Base-by-base conservation (phyloP, 139 green algal species). In the Pleodorina starrii region DNA sequence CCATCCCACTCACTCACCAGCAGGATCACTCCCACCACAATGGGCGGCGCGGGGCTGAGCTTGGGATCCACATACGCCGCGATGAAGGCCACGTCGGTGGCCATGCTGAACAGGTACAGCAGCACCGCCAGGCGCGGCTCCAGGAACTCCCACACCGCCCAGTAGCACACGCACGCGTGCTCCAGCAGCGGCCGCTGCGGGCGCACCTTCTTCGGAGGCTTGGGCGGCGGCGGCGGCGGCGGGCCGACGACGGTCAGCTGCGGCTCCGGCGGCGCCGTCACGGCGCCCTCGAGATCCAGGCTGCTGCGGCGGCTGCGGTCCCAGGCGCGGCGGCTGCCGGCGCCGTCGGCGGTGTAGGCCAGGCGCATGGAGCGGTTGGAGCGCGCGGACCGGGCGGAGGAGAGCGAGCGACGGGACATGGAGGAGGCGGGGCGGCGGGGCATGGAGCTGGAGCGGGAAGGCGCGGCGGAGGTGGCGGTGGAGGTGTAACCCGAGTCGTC, bases 191-290 rank as follows among this genome's bases (percentile, higher is more conserved):
- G 80, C 23, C 59, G 57, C 59, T 60, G 40, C 40, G 50, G 5
- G 4, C 32, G 44, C 63, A 40, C 0, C 63, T 78, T 51, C 46
- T 71, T 71, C 7, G n/a, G n/a, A n/a, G 66, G 66, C 29, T 80
- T 72, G 10, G 83, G 68, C 21, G 83, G 83, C 46, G 83, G 68
- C 11, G 83, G n/a, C 44, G 83, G 83, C 44, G 63, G 80, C 43
- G 82, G 82, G 23, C 82, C 83, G n/a, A 88, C 83, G 14, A 35
- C 9, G 36, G 81, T 88, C 46, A 88, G 46, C 68, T 88, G 46
- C 66, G 83, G 83, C 83, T 88, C 83, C 36, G 83, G 83, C 23
- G 83, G 82, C 42, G 60, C 80, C 17, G 21, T 19, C 4, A 25
- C 80, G 40, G 54, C 80, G 38, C 6, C 48, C 1, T 38, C 66